A percentile compares a stretch with the other conserved stretches of the same genome.
Conservation (phyloP, 2,329 filamentous ascomycete genomes). For the Sporothrix schenckii region DNA sequence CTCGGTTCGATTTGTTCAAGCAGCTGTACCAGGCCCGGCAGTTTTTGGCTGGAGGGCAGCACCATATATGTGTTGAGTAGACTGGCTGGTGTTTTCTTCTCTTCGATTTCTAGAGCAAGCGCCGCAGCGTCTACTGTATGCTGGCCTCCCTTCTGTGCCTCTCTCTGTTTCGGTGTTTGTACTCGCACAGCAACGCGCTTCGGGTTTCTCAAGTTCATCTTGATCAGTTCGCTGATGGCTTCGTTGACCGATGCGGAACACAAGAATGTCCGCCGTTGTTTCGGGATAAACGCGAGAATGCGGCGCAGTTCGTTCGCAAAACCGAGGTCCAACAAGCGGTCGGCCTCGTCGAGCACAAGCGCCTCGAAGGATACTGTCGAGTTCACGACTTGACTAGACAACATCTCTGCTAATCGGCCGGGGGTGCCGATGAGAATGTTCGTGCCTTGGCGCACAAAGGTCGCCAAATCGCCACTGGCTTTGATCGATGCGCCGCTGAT, state of each 20-base stretch:
- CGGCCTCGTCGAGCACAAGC: conserved; percentile 91
- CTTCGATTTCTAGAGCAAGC: conserved; percentile 67
- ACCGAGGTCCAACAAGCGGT: conserved; percentile 86
- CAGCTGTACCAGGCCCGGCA: conserved; percentile 72
- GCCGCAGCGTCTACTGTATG: not conserved
- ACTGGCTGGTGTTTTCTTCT: conserved; percentile 87
- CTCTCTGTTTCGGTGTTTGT: conserved; percentile 61
- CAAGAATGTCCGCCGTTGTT: conserved; percentile 88
- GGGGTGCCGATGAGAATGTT: conserved; percentile 88
- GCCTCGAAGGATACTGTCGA: conserved; percentile 89
- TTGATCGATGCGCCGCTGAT: conserved; percentile 74
- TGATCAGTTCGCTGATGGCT: conserved; percentile 88
- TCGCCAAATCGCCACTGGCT: conserved; percentile 81
- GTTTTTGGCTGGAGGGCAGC: conserved; percentile 75
- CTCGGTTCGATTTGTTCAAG: conserved; percentile 69
- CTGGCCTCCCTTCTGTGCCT: not conserved
- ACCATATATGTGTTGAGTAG: conserved; percentile 87
- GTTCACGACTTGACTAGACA: conserved; percentile 84
- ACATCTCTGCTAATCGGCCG: conserved; percentile 82
- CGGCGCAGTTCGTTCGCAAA: conserved; percentile 90
- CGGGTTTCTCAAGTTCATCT: conserved; percentile 88
- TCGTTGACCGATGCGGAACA: conserved; percentile 97
- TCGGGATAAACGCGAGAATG: conserved; percentile 81
- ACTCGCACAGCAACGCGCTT: conserved; percentile 95
- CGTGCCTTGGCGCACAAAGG: conserved; percentile 79